These are phyloP conservation scores for Coffea eugenioides DNA, from an alignment of 257 asterid genomes.

Conservation along the genomic window DNA sequence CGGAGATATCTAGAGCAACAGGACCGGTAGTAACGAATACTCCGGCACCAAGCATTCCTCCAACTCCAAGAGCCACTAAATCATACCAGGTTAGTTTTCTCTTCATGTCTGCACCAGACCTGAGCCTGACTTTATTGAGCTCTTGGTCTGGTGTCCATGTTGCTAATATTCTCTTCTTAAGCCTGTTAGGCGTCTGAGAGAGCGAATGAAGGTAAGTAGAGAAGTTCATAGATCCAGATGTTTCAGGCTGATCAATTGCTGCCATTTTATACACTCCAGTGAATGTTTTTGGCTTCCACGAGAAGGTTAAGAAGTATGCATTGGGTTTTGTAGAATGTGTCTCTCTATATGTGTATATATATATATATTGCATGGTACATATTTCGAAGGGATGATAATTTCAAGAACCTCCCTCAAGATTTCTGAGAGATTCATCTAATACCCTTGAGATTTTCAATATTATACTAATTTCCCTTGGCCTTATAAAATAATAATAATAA, in stretches of 20 bases:
- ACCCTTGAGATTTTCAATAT: no score
- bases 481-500: no score
- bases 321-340: neutral
- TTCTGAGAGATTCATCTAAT: no score
- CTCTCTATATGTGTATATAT: neutral
- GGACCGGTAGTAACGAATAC: constrained; percentile 45
- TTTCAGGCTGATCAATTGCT: constrained; percentile 8
- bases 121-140: constrained; percentile 34
- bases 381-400: neutral
- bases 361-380: constrained; percentile 11
- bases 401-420: no score
- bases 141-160: constrained; percentile 46
- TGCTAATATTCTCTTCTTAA: constrained; percentile 27
- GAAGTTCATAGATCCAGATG: constrained; percentile 15
- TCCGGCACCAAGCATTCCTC: constrained; percentile 53
- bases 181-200: constrained; percentile 33
- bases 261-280: constrained; percentile 13
- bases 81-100: constrained; percentile 42
- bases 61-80: constrained; percentile 39
- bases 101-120: constrained; percentile 51
- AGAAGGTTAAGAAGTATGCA: constrained; percentile 10
- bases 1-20: constrained; percentile 30
- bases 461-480: no score
- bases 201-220: constrained; percentile 33
- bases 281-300: constrained; percentile 3